phyloP scores from a whole-genome alignment of 2,329 filamentous ascomycete species.

The Hypoxylon sp. region DNA sequence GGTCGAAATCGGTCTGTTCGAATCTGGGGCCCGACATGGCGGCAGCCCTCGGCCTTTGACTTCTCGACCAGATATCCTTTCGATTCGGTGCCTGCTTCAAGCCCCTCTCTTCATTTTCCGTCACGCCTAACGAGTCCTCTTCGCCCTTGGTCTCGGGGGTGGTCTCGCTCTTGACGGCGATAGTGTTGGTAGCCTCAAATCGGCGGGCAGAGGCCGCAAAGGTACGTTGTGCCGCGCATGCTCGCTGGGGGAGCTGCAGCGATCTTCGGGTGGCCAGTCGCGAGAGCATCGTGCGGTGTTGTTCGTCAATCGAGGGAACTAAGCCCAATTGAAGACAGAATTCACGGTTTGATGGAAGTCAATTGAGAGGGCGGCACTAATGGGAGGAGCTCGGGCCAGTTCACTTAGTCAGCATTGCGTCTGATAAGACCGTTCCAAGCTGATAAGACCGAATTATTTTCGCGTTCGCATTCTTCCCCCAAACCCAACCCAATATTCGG shows the following conservation, averaged over 20 bases:
- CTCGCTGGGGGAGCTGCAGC: constrained; percentile 53
- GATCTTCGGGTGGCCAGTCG: constrained; percentile 51
- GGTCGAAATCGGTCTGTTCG: constrained; percentile 93
- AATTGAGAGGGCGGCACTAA: constrained; percentile 25
- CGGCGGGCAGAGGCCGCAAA: constrained; percentile 59
- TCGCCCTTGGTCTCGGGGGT: constrained; percentile 55
- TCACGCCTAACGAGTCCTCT: constrained; percentile 47
- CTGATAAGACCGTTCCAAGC: too few relatives aligned
- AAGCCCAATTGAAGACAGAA: constrained; percentile 22
- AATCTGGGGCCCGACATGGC: constrained; percentile 96
- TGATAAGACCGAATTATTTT: too few relatives aligned
- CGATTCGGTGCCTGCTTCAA: constrained; percentile 87
- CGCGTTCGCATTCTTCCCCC: too few relatives aligned
- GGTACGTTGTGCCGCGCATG: constrained; percentile 55
- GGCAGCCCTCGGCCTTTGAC: constrained; percentile 79
- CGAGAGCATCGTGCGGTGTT: constrained; percentile 59
- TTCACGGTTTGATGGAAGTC: constrained; percentile 30
- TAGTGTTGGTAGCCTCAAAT: constrained; percentile 51
- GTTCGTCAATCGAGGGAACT: constrained; percentile 48
- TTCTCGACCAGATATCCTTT: constrained; percentile 79
- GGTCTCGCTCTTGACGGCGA: constrained; percentile 52
- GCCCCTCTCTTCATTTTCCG: constrained; percentile 56
- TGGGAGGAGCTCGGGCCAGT: constrained; percentile 35
- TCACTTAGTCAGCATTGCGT: too few relatives aligned
- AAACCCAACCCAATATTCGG: too few relatives aligned